A percentile compares a stretch with the other conserved stretches of the same genome.
phyloP scores from a whole-genome alignment of 2,329 filamentous ascomycete species.

The Claviceps digitariae region DNA sequence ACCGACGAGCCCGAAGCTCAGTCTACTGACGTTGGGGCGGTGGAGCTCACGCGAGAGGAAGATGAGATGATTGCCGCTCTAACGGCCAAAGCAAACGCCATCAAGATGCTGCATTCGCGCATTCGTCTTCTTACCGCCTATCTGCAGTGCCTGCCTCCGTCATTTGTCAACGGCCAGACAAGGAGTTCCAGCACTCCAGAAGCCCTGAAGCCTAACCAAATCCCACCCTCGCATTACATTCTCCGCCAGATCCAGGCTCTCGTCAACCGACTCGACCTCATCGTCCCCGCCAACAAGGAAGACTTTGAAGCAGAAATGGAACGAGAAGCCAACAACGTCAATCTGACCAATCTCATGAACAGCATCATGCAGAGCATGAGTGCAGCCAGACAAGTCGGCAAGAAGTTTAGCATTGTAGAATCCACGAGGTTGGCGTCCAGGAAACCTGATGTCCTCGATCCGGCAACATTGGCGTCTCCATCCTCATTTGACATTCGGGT shows the following conservation, averaged over 20 bases:
- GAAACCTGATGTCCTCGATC: slow-evolving; percentile 5
- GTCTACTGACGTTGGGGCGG: slow-evolving; percentile 22
- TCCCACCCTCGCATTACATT: slow-evolving; percentile 50
- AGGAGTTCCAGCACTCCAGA: slow-evolving; percentile 19
- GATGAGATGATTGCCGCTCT: slow-evolving; percentile 52
- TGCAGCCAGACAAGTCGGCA: slow-evolving; percentile 58
- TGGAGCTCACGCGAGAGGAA: slow-evolving; percentile 41
- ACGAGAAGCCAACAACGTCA: slow-evolving; percentile 72
- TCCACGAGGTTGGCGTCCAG: slow-evolving; percentile 13
- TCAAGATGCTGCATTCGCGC: slow-evolving; percentile 79
- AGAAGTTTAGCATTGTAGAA: slow-evolving; percentile 55
- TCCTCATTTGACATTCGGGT: slow-evolving; percentile 5
- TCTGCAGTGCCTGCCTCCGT: slow-evolving; percentile 56
- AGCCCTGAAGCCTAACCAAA: slow-evolving; percentile 23
- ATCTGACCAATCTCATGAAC: slow-evolving; percentile 63
- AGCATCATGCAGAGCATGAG: slow-evolving; percentile 60
- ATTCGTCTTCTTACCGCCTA: slow-evolving; percentile 64
- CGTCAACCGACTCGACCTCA: slow-evolving; percentile 66
- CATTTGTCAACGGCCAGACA: slow-evolving; percentile 41
- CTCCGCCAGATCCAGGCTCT: slow-evolving; percentile 82
- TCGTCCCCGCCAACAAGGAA: slow-evolving; percentile 55
- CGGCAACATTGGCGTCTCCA: slow-evolving; percentile 11
- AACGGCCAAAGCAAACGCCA: slow-evolving; percentile 79
- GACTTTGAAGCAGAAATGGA: slow-evolving; percentile 58
- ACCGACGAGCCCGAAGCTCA: slow-evolving; percentile 15